These are phyloP conservation scores for Russula compacta DNA, from an alignment of 768 basidiomycete genomes.

Conservation along the genomic window DNA sequence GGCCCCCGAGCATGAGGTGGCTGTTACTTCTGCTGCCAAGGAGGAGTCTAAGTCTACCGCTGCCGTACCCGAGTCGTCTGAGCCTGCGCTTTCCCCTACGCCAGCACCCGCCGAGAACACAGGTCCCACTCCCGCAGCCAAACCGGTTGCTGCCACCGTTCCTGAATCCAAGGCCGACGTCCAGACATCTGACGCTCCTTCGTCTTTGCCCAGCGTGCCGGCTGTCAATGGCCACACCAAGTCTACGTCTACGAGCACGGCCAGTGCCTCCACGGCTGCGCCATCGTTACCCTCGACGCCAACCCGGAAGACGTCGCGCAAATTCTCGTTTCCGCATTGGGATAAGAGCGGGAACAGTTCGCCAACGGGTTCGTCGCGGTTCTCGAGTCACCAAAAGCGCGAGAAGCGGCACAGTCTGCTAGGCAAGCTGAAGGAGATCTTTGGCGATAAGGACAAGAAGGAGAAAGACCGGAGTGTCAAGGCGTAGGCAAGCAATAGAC, in stretches of 20 bases:
- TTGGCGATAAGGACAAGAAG: constrained; percentile 16
- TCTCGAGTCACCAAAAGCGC: constrained; percentile 15
- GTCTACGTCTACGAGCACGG: background rate
- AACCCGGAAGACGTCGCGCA: constrained; percentile 5
- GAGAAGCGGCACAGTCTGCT: constrained; percentile 19
- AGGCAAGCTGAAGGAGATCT: constrained; percentile 19
- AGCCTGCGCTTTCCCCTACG: background rate
- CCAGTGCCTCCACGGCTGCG: background rate
- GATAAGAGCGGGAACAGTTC: constrained; percentile 13
- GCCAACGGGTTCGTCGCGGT: constrained; percentile 14
- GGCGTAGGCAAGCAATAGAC: constrained; percentile 11
- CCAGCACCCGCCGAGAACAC: background rate
- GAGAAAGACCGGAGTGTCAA: constrained; percentile 11
- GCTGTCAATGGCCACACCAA: constrained; percentile 8
- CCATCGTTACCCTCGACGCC: background rate
- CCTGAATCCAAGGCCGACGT: constrained; percentile 1
- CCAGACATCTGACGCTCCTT: background rate
- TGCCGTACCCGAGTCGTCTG: background rate
- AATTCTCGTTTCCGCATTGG: constrained; percentile 13
- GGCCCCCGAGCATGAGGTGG: background rate
- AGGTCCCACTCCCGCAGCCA: background rate
- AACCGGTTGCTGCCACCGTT: background rate
- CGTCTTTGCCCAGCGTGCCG: background rate
- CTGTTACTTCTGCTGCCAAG: background rate
- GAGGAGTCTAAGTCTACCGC: background rate